Evolutionary conservation across 2,329 filamentous ascomycete genomes (phyloP).

Genomic region (Pseudonectria foliicola): DNA sequence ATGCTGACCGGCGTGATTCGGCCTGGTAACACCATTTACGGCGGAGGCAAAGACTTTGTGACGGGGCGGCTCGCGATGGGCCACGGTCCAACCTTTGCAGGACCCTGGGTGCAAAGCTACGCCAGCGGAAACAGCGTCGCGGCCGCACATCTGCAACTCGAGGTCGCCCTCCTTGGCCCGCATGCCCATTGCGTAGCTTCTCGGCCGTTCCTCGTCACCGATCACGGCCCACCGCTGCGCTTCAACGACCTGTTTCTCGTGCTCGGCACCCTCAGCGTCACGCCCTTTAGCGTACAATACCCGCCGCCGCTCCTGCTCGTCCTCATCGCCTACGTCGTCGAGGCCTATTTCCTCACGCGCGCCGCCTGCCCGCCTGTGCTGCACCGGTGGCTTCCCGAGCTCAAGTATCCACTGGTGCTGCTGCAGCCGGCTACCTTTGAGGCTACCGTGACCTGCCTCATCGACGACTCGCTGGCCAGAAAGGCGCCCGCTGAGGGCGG

Average conservation of each 20-base stretch:
- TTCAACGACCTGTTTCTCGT: constrained; percentile 35
- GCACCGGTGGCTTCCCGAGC: constrained; percentile 23
- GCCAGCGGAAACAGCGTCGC: constrained; percentile 46
- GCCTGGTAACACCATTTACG: constrained; percentile 47
- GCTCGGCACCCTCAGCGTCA: constrained; percentile 22
- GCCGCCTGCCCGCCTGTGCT: constrained; percentile 11
- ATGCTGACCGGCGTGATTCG: constrained; percentile 49
- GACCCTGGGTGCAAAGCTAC: constrained; percentile 41
- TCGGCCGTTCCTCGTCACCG: constrained; percentile 43
- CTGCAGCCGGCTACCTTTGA: constrained; percentile 35
- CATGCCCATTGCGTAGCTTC: constrained; percentile 32
- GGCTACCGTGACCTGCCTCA: constrained; percentile 29
- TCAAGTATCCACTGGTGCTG: constrained; percentile 26
- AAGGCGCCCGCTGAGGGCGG: constrained; percentile 32
- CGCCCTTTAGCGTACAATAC: constrained; percentile 23
- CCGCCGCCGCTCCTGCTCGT: constrained; percentile 31
- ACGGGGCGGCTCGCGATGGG: constrained; percentile 25
- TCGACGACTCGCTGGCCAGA: constrained; percentile 31
- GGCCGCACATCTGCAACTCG: constrained; percentile 45
- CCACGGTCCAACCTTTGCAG: constrained; percentile 35
- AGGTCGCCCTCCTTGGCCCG: constrained; percentile 39
- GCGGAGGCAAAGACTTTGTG: constrained; percentile 33
- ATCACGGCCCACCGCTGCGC: constrained; percentile 37
- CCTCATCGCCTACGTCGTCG: constrained; percentile 26
- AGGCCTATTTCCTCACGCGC: constrained; percentile 12